These are phyloP conservation scores for Marasmius tenuissimus DNA, from an alignment of 1,284 basidiomycete genomes.

Conservation along the genomic window DNA sequence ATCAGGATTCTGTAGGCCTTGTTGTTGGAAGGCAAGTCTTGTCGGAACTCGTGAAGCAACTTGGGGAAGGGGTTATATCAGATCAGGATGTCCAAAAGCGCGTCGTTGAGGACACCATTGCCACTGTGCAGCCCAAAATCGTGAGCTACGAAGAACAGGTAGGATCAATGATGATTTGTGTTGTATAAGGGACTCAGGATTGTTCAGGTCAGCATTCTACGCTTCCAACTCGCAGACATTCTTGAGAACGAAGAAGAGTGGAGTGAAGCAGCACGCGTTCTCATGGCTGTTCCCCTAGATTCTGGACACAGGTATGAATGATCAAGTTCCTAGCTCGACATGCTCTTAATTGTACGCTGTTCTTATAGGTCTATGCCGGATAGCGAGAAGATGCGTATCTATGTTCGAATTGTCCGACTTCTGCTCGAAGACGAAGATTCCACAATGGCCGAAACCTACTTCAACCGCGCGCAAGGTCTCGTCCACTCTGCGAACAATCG, in stretches of 20 bases:
- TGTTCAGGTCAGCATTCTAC: slow-evolving; percentile 74
- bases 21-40: slow-evolving; percentile 86
- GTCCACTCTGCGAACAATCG: slow-evolving; percentile 78
- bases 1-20: slow-evolving; percentile 76
- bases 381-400: slow-evolving; percentile 85
- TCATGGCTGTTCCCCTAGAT: slow-evolving; percentile 91
- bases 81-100: slow-evolving; percentile 61
- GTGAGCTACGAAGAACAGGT: slow-evolving; percentile 96
- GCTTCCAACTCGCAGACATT: slow-evolving; percentile 86
- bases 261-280: slow-evolving; percentile 86
- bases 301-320: slow-evolving; percentile 79
- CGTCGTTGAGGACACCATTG: slow-evolving; percentile 72
- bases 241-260: slow-evolving; percentile 93
- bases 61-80: slow-evolving; percentile 56
- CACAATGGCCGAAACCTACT: slow-evolving; percentile 93
- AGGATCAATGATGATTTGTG: slow-evolving; percentile 2
- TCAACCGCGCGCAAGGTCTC: slow-evolving; percentile 92
- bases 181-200: too few species aligned
- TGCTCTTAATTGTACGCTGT: neutral
- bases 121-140: slow-evolving; percentile 71
- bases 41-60: slow-evolving; percentile 72
- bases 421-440: slow-evolving; percentile 95
- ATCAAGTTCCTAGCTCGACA: neutral
- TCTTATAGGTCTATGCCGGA: slow-evolving; percentile 65
- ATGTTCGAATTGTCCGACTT: slow-evolving; percentile 92